Conservation (phyloP, 1,284 basidiomycete species). For the Ceratobasidium sp. region DNA sequence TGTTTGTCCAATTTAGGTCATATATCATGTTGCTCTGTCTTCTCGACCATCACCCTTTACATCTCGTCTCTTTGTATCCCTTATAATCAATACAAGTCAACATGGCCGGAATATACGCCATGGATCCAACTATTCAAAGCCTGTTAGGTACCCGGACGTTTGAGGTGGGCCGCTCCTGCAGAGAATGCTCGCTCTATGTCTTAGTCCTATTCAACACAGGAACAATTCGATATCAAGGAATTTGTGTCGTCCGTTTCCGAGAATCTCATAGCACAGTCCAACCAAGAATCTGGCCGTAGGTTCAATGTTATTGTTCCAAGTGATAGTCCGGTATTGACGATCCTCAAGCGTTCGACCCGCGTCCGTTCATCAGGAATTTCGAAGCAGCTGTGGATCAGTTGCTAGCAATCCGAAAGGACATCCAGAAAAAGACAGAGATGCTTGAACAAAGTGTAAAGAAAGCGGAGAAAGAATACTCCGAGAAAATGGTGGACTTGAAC, state of each 20-base stretch:
- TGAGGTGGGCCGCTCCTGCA: neutral
- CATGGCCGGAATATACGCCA: constrained; percentile 13
- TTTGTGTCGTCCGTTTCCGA: constrained; percentile 87
- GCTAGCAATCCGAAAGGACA: constrained; percentile 83
- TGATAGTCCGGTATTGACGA: constrained; percentile 17
- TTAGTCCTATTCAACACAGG: constrained; percentile 55
- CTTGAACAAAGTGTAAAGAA: constrained; percentile 91
- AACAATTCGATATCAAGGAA: constrained; percentile 91
- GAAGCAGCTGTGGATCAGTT: constrained; percentile 89
- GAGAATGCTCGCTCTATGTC: neutral
- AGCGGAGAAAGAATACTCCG: constrained; percentile 92
- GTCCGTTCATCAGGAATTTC: constrained; percentile 91
- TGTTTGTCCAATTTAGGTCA: neutral
- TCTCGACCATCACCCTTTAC: neutral
- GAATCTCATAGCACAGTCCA: constrained; percentile 83
- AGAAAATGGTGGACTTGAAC: constrained; percentile 90
- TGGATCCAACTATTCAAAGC: constrained; percentile 19
- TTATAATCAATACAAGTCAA: neutral
- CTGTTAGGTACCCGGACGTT: constrained; percentile 28
- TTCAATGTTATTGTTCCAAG: neutral
- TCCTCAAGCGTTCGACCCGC: constrained; percentile 84
- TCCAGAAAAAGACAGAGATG: constrained; percentile 86
- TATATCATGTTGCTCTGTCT: neutral
- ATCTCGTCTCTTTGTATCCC: neutral
- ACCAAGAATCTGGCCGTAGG: constrained; percentile 82